Evolutionary conservation across 2,329 filamentous ascomycete species (phyloP).

Genomic region (Ascochyta fabae): DNA sequence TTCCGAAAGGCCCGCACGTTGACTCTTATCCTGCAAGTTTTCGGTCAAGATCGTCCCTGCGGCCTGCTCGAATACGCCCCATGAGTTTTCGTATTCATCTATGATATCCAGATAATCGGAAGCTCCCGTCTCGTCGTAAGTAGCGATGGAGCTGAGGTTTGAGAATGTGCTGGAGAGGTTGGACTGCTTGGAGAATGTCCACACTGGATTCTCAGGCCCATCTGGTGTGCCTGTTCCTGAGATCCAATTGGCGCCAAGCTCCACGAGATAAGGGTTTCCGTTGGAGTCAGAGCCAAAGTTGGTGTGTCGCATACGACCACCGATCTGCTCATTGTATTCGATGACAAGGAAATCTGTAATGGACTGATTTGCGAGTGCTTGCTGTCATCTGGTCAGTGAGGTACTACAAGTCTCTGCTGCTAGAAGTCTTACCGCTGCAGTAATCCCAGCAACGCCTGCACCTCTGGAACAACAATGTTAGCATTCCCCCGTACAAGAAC

Average conservation of each 20-base stretch:
- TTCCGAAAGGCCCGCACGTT: constrained; percentile 65
- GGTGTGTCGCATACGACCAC: constrained; percentile 66
- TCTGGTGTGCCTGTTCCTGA: constrained; percentile 51
- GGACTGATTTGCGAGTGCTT: constrained; percentile 67
- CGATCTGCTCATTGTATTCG: constrained; percentile 67
- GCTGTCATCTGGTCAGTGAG: constrained; percentile 43
- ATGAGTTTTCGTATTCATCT: constrained; percentile 58
- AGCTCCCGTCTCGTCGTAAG: constrained; percentile 65
- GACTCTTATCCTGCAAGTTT: constrained; percentile 67
- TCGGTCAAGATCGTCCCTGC: constrained; percentile 64
- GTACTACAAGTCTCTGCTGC: neutral
- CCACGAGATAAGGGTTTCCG: constrained; percentile 58
- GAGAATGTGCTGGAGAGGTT: constrained; percentile 63
- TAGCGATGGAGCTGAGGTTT: constrained; percentile 64
- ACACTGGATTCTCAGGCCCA: constrained; percentile 65
- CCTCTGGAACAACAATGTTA: constrained; percentile 47
- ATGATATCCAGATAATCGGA: constrained; percentile 60
- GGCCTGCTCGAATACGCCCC: constrained; percentile 55
- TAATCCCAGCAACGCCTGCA: constrained; percentile 68
- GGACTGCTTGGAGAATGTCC: constrained; percentile 66
- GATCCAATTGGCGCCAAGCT: constrained; percentile 73
- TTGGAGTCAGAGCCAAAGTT: constrained; percentile 61
- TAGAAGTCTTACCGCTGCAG: constrained; percentile 59
- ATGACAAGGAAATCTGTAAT: constrained; percentile 69
- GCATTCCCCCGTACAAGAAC: neutral